Conservation (phyloP, 768 basidiomycete species). For the Hypholoma fasciculare region DNA sequence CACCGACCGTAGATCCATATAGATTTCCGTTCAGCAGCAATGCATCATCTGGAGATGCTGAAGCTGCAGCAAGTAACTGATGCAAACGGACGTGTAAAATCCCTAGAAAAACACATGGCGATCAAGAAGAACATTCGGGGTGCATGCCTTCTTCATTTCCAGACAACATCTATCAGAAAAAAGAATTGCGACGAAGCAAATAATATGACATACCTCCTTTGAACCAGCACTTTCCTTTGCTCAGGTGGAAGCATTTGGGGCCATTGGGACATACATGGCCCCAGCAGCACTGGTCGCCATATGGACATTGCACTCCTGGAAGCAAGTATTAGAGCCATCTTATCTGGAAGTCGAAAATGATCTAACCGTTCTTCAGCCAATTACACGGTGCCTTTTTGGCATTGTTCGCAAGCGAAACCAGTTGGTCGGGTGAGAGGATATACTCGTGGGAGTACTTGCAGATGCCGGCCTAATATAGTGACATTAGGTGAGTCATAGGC, state of each 20-base stretch:
- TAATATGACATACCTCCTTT: slow-evolving; percentile 55
- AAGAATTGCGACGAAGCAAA: neutral
- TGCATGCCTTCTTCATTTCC: slow-evolving; percentile 43
- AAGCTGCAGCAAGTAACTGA: slow-evolving; percentile 3
- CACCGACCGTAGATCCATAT: slow-evolving; percentile 12
- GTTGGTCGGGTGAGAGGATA: slow-evolving; percentile 66
- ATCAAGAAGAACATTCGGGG: slow-evolving; percentile 25
- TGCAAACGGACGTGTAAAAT: neutral
- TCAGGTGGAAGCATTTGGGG: slow-evolving; percentile 66
- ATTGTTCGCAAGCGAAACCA: slow-evolving; percentile 67
- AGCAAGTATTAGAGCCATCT: neutral
- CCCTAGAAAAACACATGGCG: neutral
- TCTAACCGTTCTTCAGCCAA: slow-evolving; percentile 73
- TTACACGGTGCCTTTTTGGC: slow-evolving; percentile 89
- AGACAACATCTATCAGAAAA: neutral
- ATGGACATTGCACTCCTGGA: slow-evolving; percentile 72
- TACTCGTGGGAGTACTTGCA: slow-evolving; percentile 90
- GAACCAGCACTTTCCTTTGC: slow-evolving; percentile 87
- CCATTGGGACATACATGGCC: slow-evolving; percentile 83
- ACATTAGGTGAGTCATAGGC: slow-evolving; percentile 2
- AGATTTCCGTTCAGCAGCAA: slow-evolving; percentile 13
- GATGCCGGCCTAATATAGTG: slow-evolving; percentile 45
- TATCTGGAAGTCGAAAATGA: neutral
- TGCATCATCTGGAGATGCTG: neutral
- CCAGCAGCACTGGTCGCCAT: slow-evolving; percentile 78